Conservation (phyloP, 1,284 basidiomycete genomes). For the Tetrapyrgos nigripes region DNA sequence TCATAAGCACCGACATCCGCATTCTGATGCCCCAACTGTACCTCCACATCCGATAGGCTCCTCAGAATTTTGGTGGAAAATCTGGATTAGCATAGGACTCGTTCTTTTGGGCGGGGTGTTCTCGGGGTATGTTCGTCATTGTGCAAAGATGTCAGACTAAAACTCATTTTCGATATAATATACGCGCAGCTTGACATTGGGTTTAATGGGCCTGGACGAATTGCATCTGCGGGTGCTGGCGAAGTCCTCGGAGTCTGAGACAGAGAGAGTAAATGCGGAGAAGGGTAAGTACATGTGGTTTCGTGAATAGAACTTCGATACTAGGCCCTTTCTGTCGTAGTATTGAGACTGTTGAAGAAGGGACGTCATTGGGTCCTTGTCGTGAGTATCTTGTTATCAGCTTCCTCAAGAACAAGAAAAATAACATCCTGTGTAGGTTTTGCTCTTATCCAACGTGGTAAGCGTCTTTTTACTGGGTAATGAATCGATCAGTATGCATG, state of each 20-base stretch:
- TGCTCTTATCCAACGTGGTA: slow-evolving; percentile 87
- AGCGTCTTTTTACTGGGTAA: slow-evolving; percentile 35
- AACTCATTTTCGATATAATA: no score
- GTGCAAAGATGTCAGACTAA: background rate
- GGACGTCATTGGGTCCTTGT: slow-evolving; percentile 97
- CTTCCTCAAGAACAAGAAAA: no score
- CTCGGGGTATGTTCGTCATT: slow-evolving; percentile 69
- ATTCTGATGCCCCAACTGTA: background rate
- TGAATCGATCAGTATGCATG: slow-evolving; percentile 5
- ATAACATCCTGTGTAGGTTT: slow-evolving; percentile 37
- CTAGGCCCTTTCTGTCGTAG: slow-evolving; percentile 40
- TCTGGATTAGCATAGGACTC: slow-evolving; percentile 67
- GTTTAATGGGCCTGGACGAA: slow-evolving; percentile 94
- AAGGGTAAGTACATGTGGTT: slow-evolving; percentile 55
- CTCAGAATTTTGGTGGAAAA: slow-evolving; percentile 71
- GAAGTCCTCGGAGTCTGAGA: slow-evolving; percentile 76
- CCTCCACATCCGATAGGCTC: slow-evolving; percentile 20
- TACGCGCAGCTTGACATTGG: slow-evolving; percentile 75
- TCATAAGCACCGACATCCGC: background rate
- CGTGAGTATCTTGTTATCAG: slow-evolving; percentile 49
- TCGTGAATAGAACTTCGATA: background rate
- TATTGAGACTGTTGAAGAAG: slow-evolving; percentile 77
- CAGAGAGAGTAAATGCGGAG: slow-evolving; percentile 72
- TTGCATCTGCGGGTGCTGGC: slow-evolving; percentile 89
- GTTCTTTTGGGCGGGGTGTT: slow-evolving; percentile 87